Percentiles rank a stretch among this genome's conserved stretches.
Conservation (phyloP, 352 stramenopile genomes). For the Pythium folliculosum region DNA sequence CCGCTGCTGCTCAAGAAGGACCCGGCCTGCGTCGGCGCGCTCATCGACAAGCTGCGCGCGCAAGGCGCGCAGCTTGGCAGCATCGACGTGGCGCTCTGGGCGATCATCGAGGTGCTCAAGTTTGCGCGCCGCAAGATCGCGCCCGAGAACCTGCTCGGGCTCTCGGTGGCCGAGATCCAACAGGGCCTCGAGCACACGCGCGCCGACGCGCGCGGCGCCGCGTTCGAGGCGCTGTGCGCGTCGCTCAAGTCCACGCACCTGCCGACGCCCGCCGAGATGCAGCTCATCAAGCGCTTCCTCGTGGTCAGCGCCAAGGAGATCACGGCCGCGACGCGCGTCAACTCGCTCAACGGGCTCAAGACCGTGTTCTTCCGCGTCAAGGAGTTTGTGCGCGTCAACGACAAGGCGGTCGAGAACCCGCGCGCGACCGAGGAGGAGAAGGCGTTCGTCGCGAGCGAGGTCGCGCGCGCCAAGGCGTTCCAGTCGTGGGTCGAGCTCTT, state of each 20-base stretch:
- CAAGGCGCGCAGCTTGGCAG: slow-evolving; percentile 18
- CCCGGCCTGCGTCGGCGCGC: slow-evolving; percentile 43
- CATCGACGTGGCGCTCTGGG: slow-evolving; percentile 61
- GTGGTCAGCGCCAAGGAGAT: slow-evolving; percentile 80
- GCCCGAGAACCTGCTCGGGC: slow-evolving; percentile 52
- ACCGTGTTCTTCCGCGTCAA: slow-evolving; percentile 77
- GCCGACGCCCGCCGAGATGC: slow-evolving; percentile 53
- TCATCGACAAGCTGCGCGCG: slow-evolving; percentile 54
- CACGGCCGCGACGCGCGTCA: slow-evolving; percentile 60
- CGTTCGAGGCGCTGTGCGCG: slow-evolving; percentile 78
- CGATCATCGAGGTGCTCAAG: slow-evolving; percentile 78
- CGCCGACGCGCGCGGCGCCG: slow-evolving; percentile 57
- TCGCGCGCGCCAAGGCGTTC: slow-evolving; percentile 47
- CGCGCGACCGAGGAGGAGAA: slow-evolving; percentile 13
- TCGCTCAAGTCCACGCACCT: slow-evolving; percentile 82
- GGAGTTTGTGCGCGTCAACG: slow-evolving; percentile 54
- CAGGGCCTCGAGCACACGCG: slow-evolving; percentile 56
- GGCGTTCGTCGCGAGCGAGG: slow-evolving; percentile 32
- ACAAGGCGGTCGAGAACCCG: slow-evolving; percentile 33
- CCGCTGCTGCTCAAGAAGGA: slow-evolving; percentile 77
- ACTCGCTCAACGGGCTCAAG: slow-evolving; percentile 74
- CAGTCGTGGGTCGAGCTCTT: slow-evolving; percentile 73
- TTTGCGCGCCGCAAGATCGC: slow-evolving; percentile 71
- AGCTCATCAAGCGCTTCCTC: slow-evolving; percentile 65
- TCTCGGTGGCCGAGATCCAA: slow-evolving; percentile 59